phyloP scores from a whole-genome alignment of 371 early-diverging fungal species.

The Encephalitozoon intestinalis region DNA sequence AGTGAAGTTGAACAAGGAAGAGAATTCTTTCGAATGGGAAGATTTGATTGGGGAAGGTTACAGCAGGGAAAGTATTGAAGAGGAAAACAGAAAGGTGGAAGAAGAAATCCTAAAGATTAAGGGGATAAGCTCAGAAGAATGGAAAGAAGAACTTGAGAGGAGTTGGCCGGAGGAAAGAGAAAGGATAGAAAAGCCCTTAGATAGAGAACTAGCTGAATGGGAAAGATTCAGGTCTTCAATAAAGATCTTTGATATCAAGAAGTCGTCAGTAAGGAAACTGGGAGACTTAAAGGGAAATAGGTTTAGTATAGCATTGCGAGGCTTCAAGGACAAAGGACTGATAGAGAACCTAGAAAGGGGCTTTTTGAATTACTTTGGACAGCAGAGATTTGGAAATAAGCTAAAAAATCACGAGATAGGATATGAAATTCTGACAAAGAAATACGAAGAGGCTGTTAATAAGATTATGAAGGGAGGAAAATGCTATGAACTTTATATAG shows the following conservation, averaged over 20 bases:
- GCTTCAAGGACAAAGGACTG: neutral
- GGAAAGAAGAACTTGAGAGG: neutral
- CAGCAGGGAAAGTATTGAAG: neutral
- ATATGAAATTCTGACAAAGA: slow-evolving; percentile 66
- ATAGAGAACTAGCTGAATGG: neutral
- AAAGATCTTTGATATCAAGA: slow-evolving; percentile 39
- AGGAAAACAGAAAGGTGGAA: neutral
- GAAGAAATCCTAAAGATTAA: neutral
- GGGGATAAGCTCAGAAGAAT: neutral
- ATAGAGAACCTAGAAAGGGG: neutral
- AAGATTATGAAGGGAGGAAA: slow-evolving; percentile 40
- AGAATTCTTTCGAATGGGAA: neutral
- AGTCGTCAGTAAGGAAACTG: slow-evolving; percentile 18
- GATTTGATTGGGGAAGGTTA: slow-evolving; percentile 7
- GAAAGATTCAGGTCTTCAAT: neutral
- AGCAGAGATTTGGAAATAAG: slow-evolving; percentile 89
- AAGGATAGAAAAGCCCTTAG: neutral
- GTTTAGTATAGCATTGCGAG: slow-evolving; percentile 49
- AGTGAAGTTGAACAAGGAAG: neutral
- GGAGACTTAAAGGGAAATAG: slow-evolving; percentile 47
- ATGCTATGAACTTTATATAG: slow-evolving; percentile 16
- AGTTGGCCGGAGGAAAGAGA: neutral
- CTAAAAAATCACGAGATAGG: slow-evolving; percentile 78
- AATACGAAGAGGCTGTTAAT: slow-evolving; percentile 63
- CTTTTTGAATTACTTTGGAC: slow-evolving; percentile 93